Conservation (phyloP, 2,329 filamentous ascomycete genomes). For the Aspergillus fijiensis region DNA sequence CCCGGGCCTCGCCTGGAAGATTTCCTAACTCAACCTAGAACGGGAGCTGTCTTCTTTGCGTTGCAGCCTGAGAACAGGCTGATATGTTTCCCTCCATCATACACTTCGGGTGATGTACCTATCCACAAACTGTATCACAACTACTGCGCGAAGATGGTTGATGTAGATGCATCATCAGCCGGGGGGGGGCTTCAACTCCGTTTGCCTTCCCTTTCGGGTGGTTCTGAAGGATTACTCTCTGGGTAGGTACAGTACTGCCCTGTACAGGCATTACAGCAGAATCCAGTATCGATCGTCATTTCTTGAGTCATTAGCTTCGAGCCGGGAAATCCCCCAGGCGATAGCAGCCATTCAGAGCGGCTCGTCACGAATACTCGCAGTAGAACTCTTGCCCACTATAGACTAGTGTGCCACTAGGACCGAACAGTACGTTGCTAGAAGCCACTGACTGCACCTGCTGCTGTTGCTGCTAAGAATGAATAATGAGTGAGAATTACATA, state of each 20-base stretch:
- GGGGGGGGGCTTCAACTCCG: too few relatives aligned
- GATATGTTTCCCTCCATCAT: too few relatives aligned
- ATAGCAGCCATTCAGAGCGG: constrained; percentile 9
- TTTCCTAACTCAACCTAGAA: neutral
- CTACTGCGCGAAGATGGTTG: too few relatives aligned
- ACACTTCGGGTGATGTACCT: too few relatives aligned
- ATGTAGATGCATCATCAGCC: too few relatives aligned
- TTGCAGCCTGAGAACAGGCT: neutral
- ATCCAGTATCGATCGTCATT: constrained; percentile 15
- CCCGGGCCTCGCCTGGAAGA: neutral
- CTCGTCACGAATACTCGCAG: constrained; percentile 12
- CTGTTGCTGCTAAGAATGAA: too few relatives aligned
- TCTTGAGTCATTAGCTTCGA: constrained; percentile 14
- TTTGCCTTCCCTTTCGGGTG: too few relatives aligned
- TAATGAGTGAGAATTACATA: too few relatives aligned
- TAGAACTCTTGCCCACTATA: constrained; percentile 9
- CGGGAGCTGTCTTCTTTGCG: neutral
- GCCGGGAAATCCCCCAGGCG: constrained; percentile 13
- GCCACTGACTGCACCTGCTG: neutral
- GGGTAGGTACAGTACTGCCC: too few relatives aligned
- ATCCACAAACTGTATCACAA: too few relatives aligned
- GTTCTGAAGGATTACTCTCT: too few relatives aligned
- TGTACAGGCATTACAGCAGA: neutral
- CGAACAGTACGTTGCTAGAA: constrained; percentile 1
- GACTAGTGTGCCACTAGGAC: constrained; percentile 11